These are phyloP conservation scores for Monosporascus sp. DNA, from an alignment of 2,329 filamentous ascomycete species.

Conservation along the genomic window DNA sequence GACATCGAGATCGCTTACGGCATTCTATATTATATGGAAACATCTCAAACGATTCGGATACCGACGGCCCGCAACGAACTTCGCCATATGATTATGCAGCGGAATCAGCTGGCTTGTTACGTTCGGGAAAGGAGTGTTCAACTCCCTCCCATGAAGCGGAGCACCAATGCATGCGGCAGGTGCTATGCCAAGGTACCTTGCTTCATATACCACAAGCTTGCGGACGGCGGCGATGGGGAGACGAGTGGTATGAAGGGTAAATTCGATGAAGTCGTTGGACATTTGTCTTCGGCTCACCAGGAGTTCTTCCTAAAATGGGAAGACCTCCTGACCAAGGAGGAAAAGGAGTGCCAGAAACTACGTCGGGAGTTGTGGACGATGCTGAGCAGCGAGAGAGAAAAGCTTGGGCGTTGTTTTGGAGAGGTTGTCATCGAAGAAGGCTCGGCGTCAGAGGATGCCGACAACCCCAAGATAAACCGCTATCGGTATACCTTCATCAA, in stretches of 20 bases:
- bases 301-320: slow-evolving; percentile 96
- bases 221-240: slow-evolving; percentile 77
- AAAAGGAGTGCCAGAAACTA: slow-evolving; percentile 82
- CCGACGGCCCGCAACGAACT: slow-evolving; percentile 83
- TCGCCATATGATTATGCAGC: slow-evolving; percentile 93
- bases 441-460: slow-evolving; percentile 63
- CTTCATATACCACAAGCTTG: slow-evolving; percentile 88
- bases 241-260: slow-evolving; percentile 75
- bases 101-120: slow-evolving; percentile 83
- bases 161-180: slow-evolving; percentile 72
- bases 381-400: slow-evolving; percentile 82
- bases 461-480: slow-evolving; percentile 80
- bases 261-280: slow-evolving; percentile 75
- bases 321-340: slow-evolving; percentile 85
- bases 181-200: slow-evolving; percentile 91
- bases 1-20: slow-evolving; percentile 88
- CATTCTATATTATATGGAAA: slow-evolving; percentile 92
- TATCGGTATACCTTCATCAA: slow-evolving; percentile 85
- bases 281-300: slow-evolving; percentile 69
- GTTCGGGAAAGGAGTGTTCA: slow-evolving; percentile 74
- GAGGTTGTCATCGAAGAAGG: slow-evolving; percentile 79
- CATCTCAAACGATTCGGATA: slow-evolving; percentile 78
- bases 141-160: slow-evolving; percentile 81
- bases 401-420: slow-evolving; percentile 82
- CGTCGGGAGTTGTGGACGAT: slow-evolving; percentile 94